Evolutionary conservation across 495 filamentous ascomycete genomes (phyloP).

Genomic region (Aspergillus ellipticus): DNA sequence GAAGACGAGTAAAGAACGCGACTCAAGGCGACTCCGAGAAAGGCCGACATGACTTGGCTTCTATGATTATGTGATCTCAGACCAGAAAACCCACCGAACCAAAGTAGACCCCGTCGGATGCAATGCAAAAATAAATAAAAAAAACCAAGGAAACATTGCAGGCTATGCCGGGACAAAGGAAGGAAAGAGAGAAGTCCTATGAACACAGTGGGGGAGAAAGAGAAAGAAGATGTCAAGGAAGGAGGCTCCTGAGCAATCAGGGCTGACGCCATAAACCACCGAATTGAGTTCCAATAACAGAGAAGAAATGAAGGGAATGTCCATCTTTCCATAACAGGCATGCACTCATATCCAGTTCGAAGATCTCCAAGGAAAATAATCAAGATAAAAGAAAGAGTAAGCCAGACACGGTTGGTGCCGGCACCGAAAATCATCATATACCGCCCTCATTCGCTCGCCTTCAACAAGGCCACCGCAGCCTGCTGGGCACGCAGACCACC

Average conservation of each 20-base stretch:
- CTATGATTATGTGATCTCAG: neutral
- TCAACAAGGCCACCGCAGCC: slow-evolving; percentile 37
- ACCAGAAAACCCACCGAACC: slow-evolving; percentile 1
- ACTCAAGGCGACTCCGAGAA: no score
- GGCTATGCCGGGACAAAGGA: slow-evolving; percentile 7
- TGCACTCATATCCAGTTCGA: slow-evolving; percentile 22
- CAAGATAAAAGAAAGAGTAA: slow-evolving; percentile 6
- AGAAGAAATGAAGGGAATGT: slow-evolving; percentile 18
- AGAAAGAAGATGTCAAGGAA: neutral
- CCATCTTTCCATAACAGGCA: slow-evolving; percentile 17
- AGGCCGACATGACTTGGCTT: no score
- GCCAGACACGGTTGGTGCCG: slow-evolving; percentile 4
- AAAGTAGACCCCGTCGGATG: neutral
- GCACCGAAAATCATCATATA: neutral
- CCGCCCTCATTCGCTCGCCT: slow-evolving; percentile 30
- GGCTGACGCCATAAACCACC: slow-evolving; percentile 8
- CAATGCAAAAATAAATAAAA: neutral
- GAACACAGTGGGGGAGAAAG: neutral
- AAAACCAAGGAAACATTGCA: slow-evolving; percentile 7
- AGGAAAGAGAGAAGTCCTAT: neutral
- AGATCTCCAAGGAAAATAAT: slow-evolving; percentile 13
- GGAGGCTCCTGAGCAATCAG: slow-evolving; percentile 8
- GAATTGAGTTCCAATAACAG: neutral
- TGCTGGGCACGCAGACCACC: slow-evolving; percentile 44
- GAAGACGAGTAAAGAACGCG: no score